Evolutionary conservation across 2,329 filamentous ascomycete genomes (phyloP).

Genomic region (Xylariaceae sp.): DNA sequence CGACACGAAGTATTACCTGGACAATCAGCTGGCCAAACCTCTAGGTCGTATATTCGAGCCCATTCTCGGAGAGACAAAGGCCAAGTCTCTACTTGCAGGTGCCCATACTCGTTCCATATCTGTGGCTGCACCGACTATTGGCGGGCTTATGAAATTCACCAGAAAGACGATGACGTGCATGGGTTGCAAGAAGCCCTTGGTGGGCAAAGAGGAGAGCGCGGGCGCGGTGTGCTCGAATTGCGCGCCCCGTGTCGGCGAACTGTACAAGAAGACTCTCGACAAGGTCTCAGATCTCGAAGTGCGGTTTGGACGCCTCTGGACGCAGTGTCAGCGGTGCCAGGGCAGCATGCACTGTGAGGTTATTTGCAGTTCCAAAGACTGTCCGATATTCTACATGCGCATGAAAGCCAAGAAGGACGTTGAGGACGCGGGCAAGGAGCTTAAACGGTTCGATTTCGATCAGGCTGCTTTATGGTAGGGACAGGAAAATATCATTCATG

Average conservation of each 20-base stretch:
- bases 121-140: conserved; percentile 84
- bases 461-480: conserved; percentile 59
- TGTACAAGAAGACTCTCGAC: conserved; percentile 87
- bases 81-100: conserved; percentile 78
- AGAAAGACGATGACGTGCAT: conserved; percentile 98
- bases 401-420: conserved; percentile 99
- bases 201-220: conserved; percentile 69
- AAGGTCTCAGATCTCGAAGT: conserved; percentile 92
- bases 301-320: conserved; percentile 89
- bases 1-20: conserved; percentile 96
- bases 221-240: conserved; percentile 90
- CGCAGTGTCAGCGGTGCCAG: conserved; percentile 95
- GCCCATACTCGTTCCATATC: conserved; percentile 94
- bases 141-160: conserved; percentile 95
- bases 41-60: conserved; percentile 95
- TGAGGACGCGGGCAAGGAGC: conserved; percentile 87
- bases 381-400: conserved; percentile 99
- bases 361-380: conserved; percentile 93
- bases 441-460: conserved; percentile 85
- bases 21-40: conserved; percentile 96
- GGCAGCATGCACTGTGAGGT: conserved; percentile 98
- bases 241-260: conserved; percentile 77
- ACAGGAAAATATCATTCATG: neutral
- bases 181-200: conserved; percentile 96
- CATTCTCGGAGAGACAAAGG: conserved; percentile 90